These are phyloP conservation scores for Chlorencoelia australis DNA, from an alignment of 2,329 filamentous ascomycete genomes.

Conservation along the genomic window DNA sequence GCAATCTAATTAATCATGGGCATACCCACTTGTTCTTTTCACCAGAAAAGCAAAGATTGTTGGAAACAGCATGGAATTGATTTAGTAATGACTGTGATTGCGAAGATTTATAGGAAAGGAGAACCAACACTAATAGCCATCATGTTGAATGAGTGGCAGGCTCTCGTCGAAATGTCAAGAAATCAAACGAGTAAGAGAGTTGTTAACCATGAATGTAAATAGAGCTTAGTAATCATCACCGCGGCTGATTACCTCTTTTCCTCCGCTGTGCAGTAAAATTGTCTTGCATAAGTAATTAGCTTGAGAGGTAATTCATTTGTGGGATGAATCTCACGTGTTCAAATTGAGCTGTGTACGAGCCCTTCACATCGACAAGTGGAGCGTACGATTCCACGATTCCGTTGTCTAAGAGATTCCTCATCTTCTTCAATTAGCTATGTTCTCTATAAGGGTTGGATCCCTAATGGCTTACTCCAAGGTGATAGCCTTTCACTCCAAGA, in stretches of 20 bases:
- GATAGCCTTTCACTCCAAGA: constrained; percentile 49
- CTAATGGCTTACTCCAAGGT: constrained; percentile 40
- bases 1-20: no score
- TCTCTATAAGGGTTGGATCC: neutral
- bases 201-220: no score
- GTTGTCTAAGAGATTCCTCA: constrained; percentile 46
- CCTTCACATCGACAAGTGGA: constrained; percentile 46
- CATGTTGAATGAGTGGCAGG: no score
- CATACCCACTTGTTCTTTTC: no score
- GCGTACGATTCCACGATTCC: constrained; percentile 47
- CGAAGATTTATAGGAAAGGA: no score
- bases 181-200: no score
- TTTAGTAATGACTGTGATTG: no score
- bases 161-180: no score
- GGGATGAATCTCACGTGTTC: constrained; percentile 37
- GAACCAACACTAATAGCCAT: no score
- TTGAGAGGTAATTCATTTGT: neutral
- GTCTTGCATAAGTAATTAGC: constrained; percentile 30
- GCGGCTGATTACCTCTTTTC: constrained; percentile 43
- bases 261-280: constrained; percentile 33
- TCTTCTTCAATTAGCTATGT: constrained; percentile 28
- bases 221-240: constrained; percentile 41
- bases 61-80: no score
- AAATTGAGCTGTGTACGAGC: constrained; percentile 54
- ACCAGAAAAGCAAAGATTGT: no score